Conservation (phyloP, 2,329 filamentous ascomycete species). For the Talaromyces sp. region DNA sequence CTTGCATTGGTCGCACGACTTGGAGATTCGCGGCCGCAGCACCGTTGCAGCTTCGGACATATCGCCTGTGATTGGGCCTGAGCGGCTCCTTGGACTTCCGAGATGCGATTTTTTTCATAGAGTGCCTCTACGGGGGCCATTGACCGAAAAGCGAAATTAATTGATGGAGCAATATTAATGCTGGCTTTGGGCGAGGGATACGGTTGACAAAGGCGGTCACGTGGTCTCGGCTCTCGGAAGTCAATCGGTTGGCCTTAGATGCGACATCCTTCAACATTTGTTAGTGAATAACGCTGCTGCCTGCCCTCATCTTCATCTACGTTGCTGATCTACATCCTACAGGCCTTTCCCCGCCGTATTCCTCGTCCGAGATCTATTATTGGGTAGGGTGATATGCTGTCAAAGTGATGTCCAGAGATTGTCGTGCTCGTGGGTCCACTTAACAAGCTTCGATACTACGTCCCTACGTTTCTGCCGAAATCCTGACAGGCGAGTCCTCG, state of each 20-base stretch:
- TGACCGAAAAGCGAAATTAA: neutral
- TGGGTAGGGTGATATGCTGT: no score
- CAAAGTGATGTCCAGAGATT: neutral
- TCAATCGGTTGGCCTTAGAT: neutral
- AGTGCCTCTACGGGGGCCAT: neutral
- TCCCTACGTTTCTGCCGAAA: neutral
- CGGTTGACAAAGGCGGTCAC: neutral
- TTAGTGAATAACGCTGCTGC: no score
- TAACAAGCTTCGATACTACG: neutral
- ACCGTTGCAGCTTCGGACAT: constrained; percentile 4
- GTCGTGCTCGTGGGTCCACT: neutral
- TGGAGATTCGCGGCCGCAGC: constrained; percentile 14
- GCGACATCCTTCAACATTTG: neutral
- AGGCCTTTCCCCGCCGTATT: neutral
- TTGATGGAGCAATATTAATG: neutral
- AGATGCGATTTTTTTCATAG: neutral
- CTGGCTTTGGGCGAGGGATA: neutral
- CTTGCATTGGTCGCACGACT: constrained; percentile 35
- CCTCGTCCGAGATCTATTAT: no score
- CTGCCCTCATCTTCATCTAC: neutral
- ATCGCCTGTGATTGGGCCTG: neutral
- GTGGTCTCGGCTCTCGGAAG: neutral
- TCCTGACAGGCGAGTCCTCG: neutral
- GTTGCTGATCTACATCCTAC: neutral
- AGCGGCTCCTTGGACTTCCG: neutral